Evolutionary conservation across 805 yeast genomes (phyloP), one percentile per base, ranked within the genome.

Genomic region (Metschnikowia lunata): DNA sequence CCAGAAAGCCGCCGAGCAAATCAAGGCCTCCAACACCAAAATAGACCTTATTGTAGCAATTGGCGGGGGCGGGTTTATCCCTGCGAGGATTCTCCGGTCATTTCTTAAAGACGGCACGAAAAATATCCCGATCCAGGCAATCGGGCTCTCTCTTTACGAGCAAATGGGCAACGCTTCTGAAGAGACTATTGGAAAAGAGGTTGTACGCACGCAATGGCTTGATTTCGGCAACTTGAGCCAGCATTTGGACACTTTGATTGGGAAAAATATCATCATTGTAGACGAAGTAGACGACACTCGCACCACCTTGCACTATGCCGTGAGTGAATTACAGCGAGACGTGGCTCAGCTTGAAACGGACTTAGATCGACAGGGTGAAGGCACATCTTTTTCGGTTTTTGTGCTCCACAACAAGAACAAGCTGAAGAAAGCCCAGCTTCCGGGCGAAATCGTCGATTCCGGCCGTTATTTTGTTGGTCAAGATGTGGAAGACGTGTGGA

Each of bases 241-340:
- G 55, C 76, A 85, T 46, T 77, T 80, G 43, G 63, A 77, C 44
- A 75, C 76, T 50, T 67, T 85, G 46, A 79, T 81, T 34, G 87
- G 86, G 42, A 85, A 84, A 63, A 83, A 77, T 57, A 76, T 85
- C 23, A 67, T 85, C 58, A 80, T 85, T 46, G 85, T 85, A 37
- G 95, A 85, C 60, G 95, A 85, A 63, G 95, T 85, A 36, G 95
- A 85, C 63, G 95, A 85, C 61, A 85, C 95, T 26, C 77, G 95
- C 72, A 85, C 90, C 36, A 85, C 95, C 29, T 72, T 85, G 47
- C 90, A 85, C 59, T 85, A 85, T 58, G 93, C 93, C 4, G 72
- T 85, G 32, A 72, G 79, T 42, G 95, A 85, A 61, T 70, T 85
- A 60, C 77, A 83, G 59, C 81, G 82, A 57, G 95, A 85, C 64